These are phyloP conservation scores for Umbellularia californica DNA, from an alignment of 164 flowering plant genomes.

Conservation along the genomic window DNA sequence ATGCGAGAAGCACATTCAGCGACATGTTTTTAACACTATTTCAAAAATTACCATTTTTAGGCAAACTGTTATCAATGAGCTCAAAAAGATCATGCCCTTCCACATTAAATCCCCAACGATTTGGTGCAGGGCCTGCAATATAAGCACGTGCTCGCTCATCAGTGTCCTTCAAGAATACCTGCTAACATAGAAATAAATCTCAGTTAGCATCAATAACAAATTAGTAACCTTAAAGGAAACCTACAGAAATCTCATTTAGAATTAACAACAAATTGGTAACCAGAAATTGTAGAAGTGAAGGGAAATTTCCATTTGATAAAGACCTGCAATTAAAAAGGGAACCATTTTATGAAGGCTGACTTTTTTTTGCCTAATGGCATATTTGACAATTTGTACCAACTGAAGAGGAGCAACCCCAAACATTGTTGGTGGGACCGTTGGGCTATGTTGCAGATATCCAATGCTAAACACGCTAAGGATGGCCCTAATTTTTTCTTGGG, in stretches of 20 bases:
- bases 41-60: constrained; percentile 37
- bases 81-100: constrained; percentile 76
- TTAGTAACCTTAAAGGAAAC: not conserved
- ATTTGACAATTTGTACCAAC: too few species aligned
- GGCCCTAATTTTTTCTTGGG: too few species aligned
- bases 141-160: constrained; percentile 99
- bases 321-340: too few species aligned
- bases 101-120: constrained; percentile 87
- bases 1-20: not conserved
- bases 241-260: not conserved
- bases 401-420: too few species aligned
- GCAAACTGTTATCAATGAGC: constrained; percentile 25
- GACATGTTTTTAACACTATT: not conserved
- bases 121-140: constrained; percentile 99
- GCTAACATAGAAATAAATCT: constrained; percentile 14
- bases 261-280: too few species aligned
- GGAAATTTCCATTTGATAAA: too few species aligned
- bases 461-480: too few species aligned
- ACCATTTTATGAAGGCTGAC: too few species aligned
- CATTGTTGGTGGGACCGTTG: too few species aligned
- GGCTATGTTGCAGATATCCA: too few species aligned
- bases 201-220: not conserved
- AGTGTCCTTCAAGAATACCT: constrained; percentile 97
- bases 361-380: too few species aligned
- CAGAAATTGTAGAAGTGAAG: too few species aligned